A percentile compares a stretch with the other conserved stretches of the same genome.
Conservation (phyloP, 2,329 filamentous ascomycete species). For the Microsporum audouinii region DNA sequence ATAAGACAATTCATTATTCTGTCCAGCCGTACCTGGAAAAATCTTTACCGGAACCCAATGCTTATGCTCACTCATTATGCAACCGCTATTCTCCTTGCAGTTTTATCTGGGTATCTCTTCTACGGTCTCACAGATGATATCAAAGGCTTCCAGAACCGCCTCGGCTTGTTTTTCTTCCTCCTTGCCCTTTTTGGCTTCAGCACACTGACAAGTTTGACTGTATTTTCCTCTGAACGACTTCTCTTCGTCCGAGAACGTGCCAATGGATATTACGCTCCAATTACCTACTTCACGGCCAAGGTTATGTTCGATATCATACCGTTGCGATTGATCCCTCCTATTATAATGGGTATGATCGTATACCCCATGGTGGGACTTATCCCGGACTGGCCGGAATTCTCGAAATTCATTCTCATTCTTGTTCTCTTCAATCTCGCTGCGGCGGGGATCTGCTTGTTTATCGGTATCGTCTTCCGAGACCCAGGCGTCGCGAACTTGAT, state of each 20-base stretch:
- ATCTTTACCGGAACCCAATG: slow-evolving; percentile 94
- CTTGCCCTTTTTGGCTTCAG: slow-evolving; percentile 94
- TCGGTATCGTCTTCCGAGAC: slow-evolving; percentile 90
- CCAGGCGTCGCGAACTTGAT: slow-evolving; percentile 84
- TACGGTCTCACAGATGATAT: slow-evolving; percentile 95
- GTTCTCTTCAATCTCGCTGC: slow-evolving; percentile 94
- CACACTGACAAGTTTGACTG: slow-evolving; percentile 82
- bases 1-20: slow-evolving; percentile 76
- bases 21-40: slow-evolving; percentile 86
- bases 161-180: slow-evolving; percentile 96
- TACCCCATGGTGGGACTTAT: slow-evolving; percentile 97
- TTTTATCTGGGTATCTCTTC: slow-evolving; percentile 89
- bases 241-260: slow-evolving; percentile 87
- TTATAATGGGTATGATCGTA: slow-evolving; percentile 89
- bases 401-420: slow-evolving; percentile 81
- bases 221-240: slow-evolving; percentile 82
- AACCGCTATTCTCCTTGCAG: slow-evolving; percentile 85
- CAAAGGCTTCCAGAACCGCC: slow-evolving; percentile 90
- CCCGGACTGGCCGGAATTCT: slow-evolving; percentile 68
- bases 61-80: slow-evolving; percentile 98
- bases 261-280: slow-evolving; percentile 89
- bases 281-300: slow-evolving; percentile 91
- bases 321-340: slow-evolving; percentile 82
- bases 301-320: slow-evolving; percentile 97
- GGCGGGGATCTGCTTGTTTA: slow-evolving; percentile 85